These are phyloP conservation scores for Trametes sanguinea DNA, from an alignment of 768 basidiomycete genomes.

Conservation along the genomic window DNA sequence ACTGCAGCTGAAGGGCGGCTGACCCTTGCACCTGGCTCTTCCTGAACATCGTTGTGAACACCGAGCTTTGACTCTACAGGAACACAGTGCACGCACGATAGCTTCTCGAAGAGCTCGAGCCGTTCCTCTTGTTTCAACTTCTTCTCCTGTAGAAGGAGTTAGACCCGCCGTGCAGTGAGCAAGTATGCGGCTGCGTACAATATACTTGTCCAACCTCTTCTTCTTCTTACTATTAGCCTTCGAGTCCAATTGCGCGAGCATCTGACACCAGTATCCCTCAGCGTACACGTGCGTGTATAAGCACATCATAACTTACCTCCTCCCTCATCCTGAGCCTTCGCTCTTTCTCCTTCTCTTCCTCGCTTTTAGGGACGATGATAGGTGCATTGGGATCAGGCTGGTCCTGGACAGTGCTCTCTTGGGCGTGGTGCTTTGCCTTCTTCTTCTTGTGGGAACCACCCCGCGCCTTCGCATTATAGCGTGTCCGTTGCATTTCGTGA, in stretches of 20 bases:
- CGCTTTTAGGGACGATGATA: constrained; percentile 58
- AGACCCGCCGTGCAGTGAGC: not conserved
- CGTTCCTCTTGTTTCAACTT: constrained; percentile 92
- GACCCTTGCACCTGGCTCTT: constrained; percentile 73
- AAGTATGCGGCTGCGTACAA: constrained; percentile 51
- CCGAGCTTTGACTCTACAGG: constrained; percentile 17
- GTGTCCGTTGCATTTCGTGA: constrained; percentile 2
- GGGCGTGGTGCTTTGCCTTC: constrained; percentile 21
- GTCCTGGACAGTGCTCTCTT: constrained; percentile 24
- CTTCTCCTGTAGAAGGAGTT: constrained; percentile 62
- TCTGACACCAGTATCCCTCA: constrained; percentile 8
- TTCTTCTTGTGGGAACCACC: constrained; percentile 32
- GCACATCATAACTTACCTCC: constrained; percentile 50
- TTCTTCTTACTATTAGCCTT: constrained; percentile 85
- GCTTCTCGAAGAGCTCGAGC: constrained; percentile 70
- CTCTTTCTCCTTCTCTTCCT: constrained; percentile 61
- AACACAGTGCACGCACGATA: constrained; percentile 59
- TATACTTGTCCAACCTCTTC: constrained; percentile 89
- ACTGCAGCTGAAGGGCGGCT: constrained; percentile 61
- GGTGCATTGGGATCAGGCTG: constrained; percentile 55
- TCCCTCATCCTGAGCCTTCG: constrained; percentile 58
- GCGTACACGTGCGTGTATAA: not conserved
- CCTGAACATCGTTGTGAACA: constrained; percentile 42
- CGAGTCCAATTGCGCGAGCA: constrained; percentile 53
- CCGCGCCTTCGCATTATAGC: constrained; percentile 34